Conservation (phyloP, 2,329 filamentous ascomycete genomes). For the Penicillium sp. region DNA sequence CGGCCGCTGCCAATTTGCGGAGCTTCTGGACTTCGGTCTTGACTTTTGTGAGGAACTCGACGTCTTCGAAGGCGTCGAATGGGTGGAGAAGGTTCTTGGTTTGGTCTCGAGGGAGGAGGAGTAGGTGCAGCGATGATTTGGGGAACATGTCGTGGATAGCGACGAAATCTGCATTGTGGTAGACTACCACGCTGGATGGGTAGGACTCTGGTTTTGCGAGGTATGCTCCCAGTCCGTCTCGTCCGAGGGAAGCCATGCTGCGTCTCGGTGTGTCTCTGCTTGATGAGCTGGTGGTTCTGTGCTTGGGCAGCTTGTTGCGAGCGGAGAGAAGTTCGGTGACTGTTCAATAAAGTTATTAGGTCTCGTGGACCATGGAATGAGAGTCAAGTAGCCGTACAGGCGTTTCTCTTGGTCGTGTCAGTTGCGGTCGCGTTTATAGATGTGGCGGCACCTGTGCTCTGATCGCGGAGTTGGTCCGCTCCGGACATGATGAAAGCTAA, state of each 20-base stretch:
- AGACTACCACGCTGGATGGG: slow-evolving; percentile 58
- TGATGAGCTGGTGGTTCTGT: slow-evolving; percentile 15
- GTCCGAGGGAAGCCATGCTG: slow-evolving; percentile 35
- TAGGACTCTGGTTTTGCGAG: slow-evolving; percentile 59
- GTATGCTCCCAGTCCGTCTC: slow-evolving; percentile 64
- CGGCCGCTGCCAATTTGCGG: slow-evolving; percentile 62
- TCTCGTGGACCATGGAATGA: not conserved
- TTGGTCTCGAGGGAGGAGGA: slow-evolving; percentile 74
- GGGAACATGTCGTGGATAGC: slow-evolving; percentile 79
- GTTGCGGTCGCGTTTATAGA: slow-evolving; percentile 1
- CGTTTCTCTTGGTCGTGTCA: slow-evolving; percentile 34
- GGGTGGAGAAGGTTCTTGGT: slow-evolving; percentile 63
- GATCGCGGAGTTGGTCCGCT: not conserved
- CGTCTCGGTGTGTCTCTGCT: slow-evolving; percentile 14
- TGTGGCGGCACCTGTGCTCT: not conserved
- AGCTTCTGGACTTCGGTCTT: slow-evolving; percentile 59
- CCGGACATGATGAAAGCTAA: slow-evolving; percentile 2
- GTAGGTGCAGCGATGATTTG: slow-evolving; percentile 77
- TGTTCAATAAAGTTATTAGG: slow-evolving; percentile 18
- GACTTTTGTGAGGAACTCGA: slow-evolving; percentile 62
- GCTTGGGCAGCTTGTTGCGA: slow-evolving; percentile 42
- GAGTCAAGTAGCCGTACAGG: slow-evolving; percentile 26
- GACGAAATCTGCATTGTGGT: slow-evolving; percentile 64
- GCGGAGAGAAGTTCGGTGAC: slow-evolving; percentile 55
- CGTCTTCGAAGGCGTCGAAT: slow-evolving; percentile 69